phyloP scores from a whole-genome alignment of 768 basidiomycete genomes.

The Polyporus arcularius region DNA sequence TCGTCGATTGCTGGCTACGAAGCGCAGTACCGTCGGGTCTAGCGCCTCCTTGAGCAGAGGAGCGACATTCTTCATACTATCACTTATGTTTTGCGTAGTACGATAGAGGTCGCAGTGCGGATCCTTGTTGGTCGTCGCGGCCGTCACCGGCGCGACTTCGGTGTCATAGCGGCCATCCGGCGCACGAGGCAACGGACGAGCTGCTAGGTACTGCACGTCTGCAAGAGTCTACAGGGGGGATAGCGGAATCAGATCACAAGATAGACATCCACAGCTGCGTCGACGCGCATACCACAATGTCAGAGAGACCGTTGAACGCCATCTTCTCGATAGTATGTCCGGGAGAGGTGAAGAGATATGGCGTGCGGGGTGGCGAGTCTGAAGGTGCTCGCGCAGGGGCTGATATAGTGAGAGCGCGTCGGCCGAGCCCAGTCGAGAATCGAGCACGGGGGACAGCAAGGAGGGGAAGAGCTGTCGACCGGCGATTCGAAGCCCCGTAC shows the following conservation, averaged over 20 bases:
- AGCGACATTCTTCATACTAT: slow-evolving; percentile 10
- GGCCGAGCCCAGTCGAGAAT: background rate
- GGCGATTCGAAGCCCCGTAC: slow-evolving; percentile 1
- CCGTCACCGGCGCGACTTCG: slow-evolving; percentile 31
- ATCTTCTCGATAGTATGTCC: background rate
- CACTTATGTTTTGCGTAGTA: slow-evolving; percentile 22
- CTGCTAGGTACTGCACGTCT: slow-evolving; percentile 39
- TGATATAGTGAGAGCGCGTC: background rate
- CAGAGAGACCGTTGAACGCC: slow-evolving; percentile 5
- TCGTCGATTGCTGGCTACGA: background rate
- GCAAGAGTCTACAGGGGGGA: slow-evolving; percentile 21
- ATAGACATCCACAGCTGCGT: background rate
- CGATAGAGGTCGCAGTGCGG: slow-evolving; percentile 40
- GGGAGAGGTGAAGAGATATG: background rate
- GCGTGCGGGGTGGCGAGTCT: background rate
- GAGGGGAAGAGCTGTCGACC: slow-evolving; percentile 2
- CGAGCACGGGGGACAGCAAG: background rate
- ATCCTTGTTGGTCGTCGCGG: slow-evolving; percentile 25
- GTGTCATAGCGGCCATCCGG: slow-evolving; percentile 49
- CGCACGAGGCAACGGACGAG: slow-evolving; percentile 40
- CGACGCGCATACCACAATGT: slow-evolving; percentile 9
- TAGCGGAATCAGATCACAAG: background rate
- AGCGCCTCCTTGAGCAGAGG: slow-evolving; percentile 19
- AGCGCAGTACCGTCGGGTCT: slow-evolving; percentile 11
- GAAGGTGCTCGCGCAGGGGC: background rate